phyloP scores from a whole-genome alignment of 2,329 filamentous ascomycete species.

The Ceratocystiopsis sp. region DNA sequence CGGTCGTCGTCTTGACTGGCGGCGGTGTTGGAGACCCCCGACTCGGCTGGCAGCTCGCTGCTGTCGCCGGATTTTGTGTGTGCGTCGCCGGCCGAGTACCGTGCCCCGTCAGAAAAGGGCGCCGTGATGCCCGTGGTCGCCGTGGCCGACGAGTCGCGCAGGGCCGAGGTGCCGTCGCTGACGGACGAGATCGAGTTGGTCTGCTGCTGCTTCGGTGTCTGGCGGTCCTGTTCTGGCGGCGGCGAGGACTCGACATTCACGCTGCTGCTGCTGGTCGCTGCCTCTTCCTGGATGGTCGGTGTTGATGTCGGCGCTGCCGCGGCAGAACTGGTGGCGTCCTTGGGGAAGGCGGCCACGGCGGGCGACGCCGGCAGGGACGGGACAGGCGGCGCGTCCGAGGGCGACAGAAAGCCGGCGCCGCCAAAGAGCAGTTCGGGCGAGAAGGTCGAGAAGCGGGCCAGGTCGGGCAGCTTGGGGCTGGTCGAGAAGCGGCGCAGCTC shows the following conservation, averaged over 20 bases:
- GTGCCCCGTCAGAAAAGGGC: too few relatives aligned
- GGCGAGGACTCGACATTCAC: too few relatives aligned
- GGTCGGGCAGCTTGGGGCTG: slow-evolving; percentile 19
- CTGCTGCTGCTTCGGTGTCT: too few relatives aligned
- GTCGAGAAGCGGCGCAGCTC: slow-evolving; percentile 22
- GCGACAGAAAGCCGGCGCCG: slow-evolving; percentile 11
- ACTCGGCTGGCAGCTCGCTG: neutral
- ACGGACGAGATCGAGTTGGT: too few relatives aligned
- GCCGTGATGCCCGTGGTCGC: slow-evolving; percentile 1
- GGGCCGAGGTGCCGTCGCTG: neutral
- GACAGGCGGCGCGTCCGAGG: slow-evolving; percentile 12
- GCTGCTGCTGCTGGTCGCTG: too few relatives aligned
- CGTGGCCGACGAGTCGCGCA: slow-evolving; percentile 4
- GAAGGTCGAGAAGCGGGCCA: slow-evolving; percentile 16
- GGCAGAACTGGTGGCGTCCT: too few relatives aligned
- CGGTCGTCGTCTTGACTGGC: slow-evolving; percentile 2
- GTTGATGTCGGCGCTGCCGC: too few relatives aligned
- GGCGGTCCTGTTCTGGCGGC: too few relatives aligned
- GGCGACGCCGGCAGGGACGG: slow-evolving; percentile 8
- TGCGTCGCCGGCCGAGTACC: too few relatives aligned
- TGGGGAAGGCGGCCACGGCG: neutral
- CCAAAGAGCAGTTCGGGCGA: slow-evolving; percentile 38
- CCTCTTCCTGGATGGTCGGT: too few relatives aligned
- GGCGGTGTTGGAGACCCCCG: neutral
- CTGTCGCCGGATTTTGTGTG: neutral